Evolutionary conservation across 306 rosid genomes (phyloP).

Genomic region (Gastrolobium bilobum): DNA sequence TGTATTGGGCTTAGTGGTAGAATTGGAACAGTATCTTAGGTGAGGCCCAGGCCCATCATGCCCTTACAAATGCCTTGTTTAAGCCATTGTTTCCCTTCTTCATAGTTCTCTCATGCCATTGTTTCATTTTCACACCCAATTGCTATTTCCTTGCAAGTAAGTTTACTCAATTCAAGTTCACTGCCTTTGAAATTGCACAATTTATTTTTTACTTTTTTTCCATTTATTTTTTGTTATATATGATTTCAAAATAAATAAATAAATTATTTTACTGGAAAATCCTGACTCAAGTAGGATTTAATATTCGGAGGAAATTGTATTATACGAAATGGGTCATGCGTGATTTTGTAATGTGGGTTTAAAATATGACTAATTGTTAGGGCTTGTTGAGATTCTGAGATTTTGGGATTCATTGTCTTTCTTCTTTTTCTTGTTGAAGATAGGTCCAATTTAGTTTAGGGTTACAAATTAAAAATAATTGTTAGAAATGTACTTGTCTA

Average conservation of each 20-base stretch:
- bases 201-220: neutral
- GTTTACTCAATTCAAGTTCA: neutral
- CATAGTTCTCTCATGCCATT: no score
- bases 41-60: no score
- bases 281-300: neutral
- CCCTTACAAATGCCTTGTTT: no score
- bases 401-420: neutral
- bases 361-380: neutral
- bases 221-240: neutral
- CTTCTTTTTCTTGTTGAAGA: neutral
- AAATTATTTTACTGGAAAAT: neutral
- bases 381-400: conserved; percentile 17
- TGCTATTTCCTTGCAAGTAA: conserved; percentile 9
- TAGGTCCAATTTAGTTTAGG: conserved; percentile 15
- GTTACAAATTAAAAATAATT: neutral
- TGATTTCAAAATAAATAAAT: neutral
- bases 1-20: no score
- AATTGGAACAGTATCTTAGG: no score
- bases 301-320: neutral
- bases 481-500: neutral
- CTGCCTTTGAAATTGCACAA: neutral
- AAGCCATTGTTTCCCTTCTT: no score
- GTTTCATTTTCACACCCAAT: neutral
- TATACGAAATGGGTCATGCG: neutral
- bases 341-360: neutral